Percentiles rank a stretch among this genome's conserved stretches.
phyloP scores from a whole-genome alignment of 2,329 filamentous ascomycete species.

The Colletotrichum tamarilloi region DNA sequence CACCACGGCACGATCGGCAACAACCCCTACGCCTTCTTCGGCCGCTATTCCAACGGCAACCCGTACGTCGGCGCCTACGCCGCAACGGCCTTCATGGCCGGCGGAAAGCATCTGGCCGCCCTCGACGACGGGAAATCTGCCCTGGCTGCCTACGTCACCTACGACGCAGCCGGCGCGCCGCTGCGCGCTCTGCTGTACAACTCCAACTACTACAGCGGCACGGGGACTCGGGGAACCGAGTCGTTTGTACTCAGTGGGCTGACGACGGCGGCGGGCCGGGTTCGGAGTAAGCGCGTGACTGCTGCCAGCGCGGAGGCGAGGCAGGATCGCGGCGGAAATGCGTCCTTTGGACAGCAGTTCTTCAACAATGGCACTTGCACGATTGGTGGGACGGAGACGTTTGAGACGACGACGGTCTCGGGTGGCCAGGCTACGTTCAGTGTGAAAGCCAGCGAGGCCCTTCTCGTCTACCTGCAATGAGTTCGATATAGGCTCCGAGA shows the following conservation, averaged over 20 bases:
- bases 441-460: conserved; percentile 36
- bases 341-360: conserved; percentile 21
- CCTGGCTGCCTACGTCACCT: conserved; percentile 60
- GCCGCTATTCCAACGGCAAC: conserved; percentile 58
- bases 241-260: conserved; percentile 8
- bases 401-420: conserved; percentile 11
- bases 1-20: conserved; percentile 64
- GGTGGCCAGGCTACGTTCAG: conserved; percentile 21
- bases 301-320: conserved; percentile 20
- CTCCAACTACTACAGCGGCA: conserved; percentile 52
- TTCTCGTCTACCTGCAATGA: conserved; percentile 21
- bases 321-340: conserved; percentile 20
- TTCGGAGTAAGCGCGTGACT: conserved; percentile 16
- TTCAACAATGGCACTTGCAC: conserved; percentile 22
- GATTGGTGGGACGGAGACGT: conserved; percentile 16
- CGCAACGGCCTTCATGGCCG: conserved; percentile 58
- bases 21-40: conserved; percentile 61
- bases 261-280: neutral
- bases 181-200: conserved; percentile 55
- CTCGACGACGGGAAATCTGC: conserved; percentile 55
- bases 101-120: conserved; percentile 54
- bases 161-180: conserved; percentile 35
- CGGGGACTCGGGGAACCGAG: conserved; percentile 2
- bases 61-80: conserved; percentile 63
- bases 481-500: neutral